Conservation (phyloP, 169 alveolate species). For the Babesia caballi region DNA sequence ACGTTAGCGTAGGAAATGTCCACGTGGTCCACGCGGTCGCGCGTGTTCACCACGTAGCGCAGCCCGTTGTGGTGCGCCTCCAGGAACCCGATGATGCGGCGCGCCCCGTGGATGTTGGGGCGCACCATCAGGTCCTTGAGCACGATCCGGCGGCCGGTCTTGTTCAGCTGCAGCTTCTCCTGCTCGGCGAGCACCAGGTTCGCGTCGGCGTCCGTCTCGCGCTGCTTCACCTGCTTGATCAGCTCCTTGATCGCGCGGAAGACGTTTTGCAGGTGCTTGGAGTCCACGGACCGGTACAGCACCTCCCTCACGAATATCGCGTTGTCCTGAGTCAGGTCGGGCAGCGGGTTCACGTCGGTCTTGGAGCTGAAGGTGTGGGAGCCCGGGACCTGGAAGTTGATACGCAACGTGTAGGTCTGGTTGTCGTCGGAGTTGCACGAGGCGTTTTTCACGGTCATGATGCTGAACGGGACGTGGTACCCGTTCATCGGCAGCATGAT, state of each 20-base stretch:
- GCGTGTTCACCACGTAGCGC: slow-evolving; percentile 79
- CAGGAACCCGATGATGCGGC: slow-evolving; percentile 88
- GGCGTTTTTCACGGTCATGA: slow-evolving; percentile 86
- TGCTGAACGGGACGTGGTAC: slow-evolving; percentile 87
- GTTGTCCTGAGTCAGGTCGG: slow-evolving; percentile 78
- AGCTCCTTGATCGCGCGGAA: slow-evolving; percentile 90
- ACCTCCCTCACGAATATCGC: slow-evolving; percentile 91
- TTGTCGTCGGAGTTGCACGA: slow-evolving; percentile 87
- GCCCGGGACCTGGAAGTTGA: slow-evolving; percentile 92
- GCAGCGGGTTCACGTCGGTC: slow-evolving; percentile 78
- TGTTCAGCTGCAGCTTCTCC: slow-evolving; percentile 82
- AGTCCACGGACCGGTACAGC: slow-evolving; percentile 87
- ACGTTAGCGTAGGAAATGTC: slow-evolving; percentile 92
- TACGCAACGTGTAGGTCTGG: slow-evolving; percentile 82
- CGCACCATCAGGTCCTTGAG: slow-evolving; percentile 80
- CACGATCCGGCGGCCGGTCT: slow-evolving; percentile 76
- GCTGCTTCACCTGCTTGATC: slow-evolving; percentile 88
- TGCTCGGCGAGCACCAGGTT: slow-evolving; percentile 85
- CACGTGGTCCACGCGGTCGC: slow-evolving; percentile 80
- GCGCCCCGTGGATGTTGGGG: slow-evolving; percentile 78
- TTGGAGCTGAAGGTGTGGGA: slow-evolving; percentile 77
- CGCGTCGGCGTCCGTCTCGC: slow-evolving; percentile 89
- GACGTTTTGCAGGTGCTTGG: slow-evolving; percentile 78
- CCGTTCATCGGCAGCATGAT: slow-evolving; percentile 87
- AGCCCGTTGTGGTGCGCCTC: slow-evolving; percentile 97